Percentiles rank a stretch among this genome's conserved stretches.
Evolutionary conservation across 108 stramenopile species (phyloP).

Genomic region (Cyclotella kingstonii): DNA sequence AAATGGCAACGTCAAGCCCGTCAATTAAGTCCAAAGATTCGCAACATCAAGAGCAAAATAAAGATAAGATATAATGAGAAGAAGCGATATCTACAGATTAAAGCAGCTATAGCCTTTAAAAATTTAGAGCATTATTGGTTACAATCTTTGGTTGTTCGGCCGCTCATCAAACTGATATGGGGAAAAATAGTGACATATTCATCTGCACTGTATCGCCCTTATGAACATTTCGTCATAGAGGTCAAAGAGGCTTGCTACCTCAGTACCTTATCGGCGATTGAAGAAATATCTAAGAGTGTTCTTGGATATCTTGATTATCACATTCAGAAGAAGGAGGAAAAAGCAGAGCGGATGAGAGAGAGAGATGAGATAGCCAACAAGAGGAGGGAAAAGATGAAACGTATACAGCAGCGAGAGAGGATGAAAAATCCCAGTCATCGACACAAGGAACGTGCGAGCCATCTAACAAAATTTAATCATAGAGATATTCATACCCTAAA

Average conservation of each 20-base stretch:
- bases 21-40: neutral
- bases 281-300: constrained; percentile 8
- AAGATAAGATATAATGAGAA: neutral
- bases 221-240: constrained; percentile 4
- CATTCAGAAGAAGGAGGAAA: constrained; percentile 8
- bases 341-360: constrained; percentile 2
- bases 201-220: neutral
- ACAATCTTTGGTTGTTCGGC: constrained; percentile 3
- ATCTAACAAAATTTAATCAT: neutral
- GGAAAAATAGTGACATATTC: neutral
- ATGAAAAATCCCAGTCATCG: neutral
- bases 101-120: neutral
- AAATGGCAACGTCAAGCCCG: neutral
- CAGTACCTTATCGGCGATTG: constrained; percentile 9
- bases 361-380: neutral
- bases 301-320: constrained; percentile 2
- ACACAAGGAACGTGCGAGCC: neutral
- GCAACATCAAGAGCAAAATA: neutral
- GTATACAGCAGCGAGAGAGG: neutral
- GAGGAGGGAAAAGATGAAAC: neutral
- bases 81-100: neutral
- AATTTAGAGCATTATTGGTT: neutral
- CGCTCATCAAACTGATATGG: constrained; percentile 5
- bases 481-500: neutral
- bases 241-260: neutral